phyloP scores from a whole-genome alignment of 73 alveolate species.

The Symbiodinium natans region DNA sequence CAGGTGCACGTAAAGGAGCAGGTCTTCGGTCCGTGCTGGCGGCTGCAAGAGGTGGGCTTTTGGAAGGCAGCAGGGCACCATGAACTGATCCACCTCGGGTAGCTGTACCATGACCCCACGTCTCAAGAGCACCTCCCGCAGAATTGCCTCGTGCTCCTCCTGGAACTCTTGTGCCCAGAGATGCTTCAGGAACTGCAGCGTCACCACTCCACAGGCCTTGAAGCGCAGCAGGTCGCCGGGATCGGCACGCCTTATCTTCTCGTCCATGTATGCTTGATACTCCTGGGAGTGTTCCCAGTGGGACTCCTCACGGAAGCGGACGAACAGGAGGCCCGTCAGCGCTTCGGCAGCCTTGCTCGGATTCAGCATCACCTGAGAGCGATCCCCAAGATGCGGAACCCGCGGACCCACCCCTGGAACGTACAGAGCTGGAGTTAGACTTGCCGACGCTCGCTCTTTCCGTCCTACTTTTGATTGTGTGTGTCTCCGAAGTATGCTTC shows the following conservation, averaged over 20 bases:
- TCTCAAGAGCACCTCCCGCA: neutral
- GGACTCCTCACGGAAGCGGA: neutral
- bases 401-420: too few relatives aligned
- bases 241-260: neutral
- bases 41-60: neutral
- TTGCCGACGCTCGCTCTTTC: too few relatives aligned
- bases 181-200: neutral
- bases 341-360: neutral
- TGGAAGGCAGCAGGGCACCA: conserved; percentile 25
- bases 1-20: neutral
- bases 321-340: neutral
- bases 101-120: neutral
- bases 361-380: conserved; percentile 3
- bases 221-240: neutral
- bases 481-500: too few relatives aligned
- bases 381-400: too few relatives aligned
- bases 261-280: too few relatives aligned
- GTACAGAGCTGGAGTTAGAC: too few relatives aligned
- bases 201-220: neutral
- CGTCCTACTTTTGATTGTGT: too few relatives aligned
- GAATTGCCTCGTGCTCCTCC: neutral
- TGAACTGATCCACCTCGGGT: neutral
- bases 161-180: neutral
- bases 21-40: neutral
- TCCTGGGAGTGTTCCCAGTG: neutral